phyloP scores from a whole-genome alignment of 495 filamentous ascomycete species.

The Xylaria venustula region DNA sequence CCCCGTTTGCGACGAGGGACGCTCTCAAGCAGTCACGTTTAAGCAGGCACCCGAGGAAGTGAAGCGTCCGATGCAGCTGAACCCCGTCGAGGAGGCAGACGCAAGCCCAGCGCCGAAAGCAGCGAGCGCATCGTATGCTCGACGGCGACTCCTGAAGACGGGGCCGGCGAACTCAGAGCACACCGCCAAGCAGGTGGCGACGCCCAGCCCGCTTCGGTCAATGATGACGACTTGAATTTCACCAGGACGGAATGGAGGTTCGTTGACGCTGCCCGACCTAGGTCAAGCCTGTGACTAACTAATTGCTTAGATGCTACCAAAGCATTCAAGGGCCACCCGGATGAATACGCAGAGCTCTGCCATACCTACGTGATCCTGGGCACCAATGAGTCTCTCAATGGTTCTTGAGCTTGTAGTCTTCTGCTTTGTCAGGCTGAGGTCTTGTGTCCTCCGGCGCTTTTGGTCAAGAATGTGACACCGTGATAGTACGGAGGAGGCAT shows the following conservation, averaged over 20 bases:
- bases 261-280: not conserved
- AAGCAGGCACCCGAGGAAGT: constrained; percentile 43
- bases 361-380: not conserved
- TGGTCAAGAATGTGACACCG: not conserved
- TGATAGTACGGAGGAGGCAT: constrained; percentile 3
- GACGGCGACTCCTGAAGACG: constrained; percentile 32
- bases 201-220: constrained; percentile 59
- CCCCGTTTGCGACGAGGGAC: constrained; percentile 90
- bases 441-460: not conserved
- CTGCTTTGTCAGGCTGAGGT: constrained; percentile 11
- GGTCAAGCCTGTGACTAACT: constrained; percentile 20
- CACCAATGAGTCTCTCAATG: not conserved
- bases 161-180: constrained; percentile 40
- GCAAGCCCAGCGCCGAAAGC: constrained; percentile 38
- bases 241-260: constrained; percentile 25
- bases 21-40: constrained; percentile 67
- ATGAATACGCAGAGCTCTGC: not conserved
- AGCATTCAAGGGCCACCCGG: constrained; percentile 1
- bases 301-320: constrained; percentile 19
- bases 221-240: constrained; percentile 58
- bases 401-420: constrained; percentile 12
- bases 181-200: constrained; percentile 40
- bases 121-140: constrained; percentile 28
- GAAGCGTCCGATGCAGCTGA: constrained; percentile 37
- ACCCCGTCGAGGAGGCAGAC: constrained; percentile 36